Evolutionary conservation across 208 protist species (phyloP).

Genomic region (Porcisia deanei): DNA sequence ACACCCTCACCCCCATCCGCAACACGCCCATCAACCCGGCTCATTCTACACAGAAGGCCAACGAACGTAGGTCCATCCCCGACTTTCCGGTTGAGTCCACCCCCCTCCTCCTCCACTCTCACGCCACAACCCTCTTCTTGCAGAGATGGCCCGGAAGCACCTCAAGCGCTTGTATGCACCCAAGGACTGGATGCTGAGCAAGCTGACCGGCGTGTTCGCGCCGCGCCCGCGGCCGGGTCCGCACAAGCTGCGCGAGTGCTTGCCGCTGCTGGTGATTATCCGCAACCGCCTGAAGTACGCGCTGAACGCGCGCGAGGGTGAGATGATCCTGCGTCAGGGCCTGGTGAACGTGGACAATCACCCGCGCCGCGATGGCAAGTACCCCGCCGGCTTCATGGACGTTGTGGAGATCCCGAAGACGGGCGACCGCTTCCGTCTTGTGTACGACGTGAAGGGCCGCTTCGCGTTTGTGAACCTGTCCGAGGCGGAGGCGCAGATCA

Average conservation of each 20-base stretch:
- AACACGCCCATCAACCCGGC: background rate
- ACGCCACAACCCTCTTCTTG: background rate
- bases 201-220: slow-evolving; percentile 98
- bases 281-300: slow-evolving; percentile 97
- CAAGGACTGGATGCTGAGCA: slow-evolving; percentile 99
- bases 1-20: background rate
- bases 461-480: slow-evolving; percentile 97
- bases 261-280: slow-evolving; percentile 87
- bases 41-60: background rate
- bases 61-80: background rate
- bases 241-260: slow-evolving; percentile 96
- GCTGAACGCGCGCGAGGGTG: slow-evolving; percentile 95
- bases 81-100: background rate
- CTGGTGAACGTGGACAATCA: slow-evolving; percentile 98
- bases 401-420: slow-evolving; percentile 98
- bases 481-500: slow-evolving; percentile 95
- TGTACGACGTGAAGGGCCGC: slow-evolving; percentile 99
- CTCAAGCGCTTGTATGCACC: slow-evolving; percentile 99
- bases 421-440: slow-evolving; percentile 98
- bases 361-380: slow-evolving; percentile 96
- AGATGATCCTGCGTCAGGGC: slow-evolving; percentile 97
- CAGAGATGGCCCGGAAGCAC: slow-evolving; percentile 98
- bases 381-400: slow-evolving; percentile 99
- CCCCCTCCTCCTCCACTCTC: background rate
- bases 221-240: slow-evolving; percentile 97